phyloP scores from a whole-genome alignment of 176 grass and related monocot species.

The Chrysopogon serrulatus region DNA sequence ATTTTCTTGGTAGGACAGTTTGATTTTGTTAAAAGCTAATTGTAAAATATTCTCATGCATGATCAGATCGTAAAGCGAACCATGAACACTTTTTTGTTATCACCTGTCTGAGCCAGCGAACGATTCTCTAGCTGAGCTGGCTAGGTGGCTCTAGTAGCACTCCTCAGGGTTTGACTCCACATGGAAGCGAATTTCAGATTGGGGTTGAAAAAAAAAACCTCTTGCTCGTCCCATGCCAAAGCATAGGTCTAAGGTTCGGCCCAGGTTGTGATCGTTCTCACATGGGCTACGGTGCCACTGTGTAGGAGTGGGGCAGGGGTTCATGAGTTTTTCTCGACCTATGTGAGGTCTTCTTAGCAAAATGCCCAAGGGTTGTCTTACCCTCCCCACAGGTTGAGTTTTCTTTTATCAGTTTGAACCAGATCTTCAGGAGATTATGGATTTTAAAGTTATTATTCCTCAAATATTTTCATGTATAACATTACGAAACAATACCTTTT shows the following conservation, averaged over 20 bases:
- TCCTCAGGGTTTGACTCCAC: neutral
- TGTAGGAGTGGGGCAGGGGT: neutral
- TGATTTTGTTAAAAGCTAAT: neutral
- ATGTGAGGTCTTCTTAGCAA: neutral
- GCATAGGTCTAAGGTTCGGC: neutral
- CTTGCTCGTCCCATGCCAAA: neutral
- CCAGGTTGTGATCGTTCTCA: too few species aligned
- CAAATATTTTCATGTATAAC: neutral
- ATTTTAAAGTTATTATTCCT: slow-evolving; percentile 5
- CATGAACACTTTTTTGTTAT: neutral
- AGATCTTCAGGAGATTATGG: neutral
- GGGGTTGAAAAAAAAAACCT: neutral
- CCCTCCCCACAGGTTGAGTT: neutral
- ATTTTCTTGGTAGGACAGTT: neutral
- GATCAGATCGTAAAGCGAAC: neutral
- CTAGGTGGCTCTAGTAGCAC: neutral
- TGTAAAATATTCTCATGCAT: neutral
- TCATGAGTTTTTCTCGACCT: neutral
- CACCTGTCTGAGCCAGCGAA: neutral
- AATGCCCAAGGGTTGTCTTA: neutral
- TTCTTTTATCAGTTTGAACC: neutral
- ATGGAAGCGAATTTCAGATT: neutral
- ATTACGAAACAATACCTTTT: neutral
- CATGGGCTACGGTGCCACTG: neutral
- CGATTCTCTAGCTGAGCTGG: neutral